Evolutionary conservation across 768 basidiomycete genomes (phyloP), one percentile per base, ranked within the genome.

Genomic region (Suillus sp.): DNA sequence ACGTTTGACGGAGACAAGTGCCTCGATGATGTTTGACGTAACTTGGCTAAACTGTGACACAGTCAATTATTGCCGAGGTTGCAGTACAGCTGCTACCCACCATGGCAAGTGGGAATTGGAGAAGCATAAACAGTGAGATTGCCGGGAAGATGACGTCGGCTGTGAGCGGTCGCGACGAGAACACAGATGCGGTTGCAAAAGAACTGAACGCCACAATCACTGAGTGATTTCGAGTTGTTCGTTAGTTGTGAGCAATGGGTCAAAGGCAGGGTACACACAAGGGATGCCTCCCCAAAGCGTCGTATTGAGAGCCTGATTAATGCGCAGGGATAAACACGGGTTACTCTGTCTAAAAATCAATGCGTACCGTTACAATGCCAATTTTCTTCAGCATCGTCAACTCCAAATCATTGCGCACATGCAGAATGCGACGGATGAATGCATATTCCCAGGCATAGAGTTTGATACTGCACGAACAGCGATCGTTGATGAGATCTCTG

Each of bases 61-160:
- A 13, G 43, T 64, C 40, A 45, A 53, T 51, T 45, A 66, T 37
- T 9, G 66, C 20, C 43, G 59, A 47, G 59, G 20, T 16, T 1
- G 0, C 2, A 0, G n/a, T 20, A 3, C 16, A 47, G 43, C n/a
- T 5, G 71, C 25, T 6, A 71, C 80, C 43, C 72, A 90, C 90
- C 91, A 93, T 91, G 2, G 85, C 90, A 27, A 96, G 79, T 1
- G 94, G 94, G 77, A 95, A 95, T 62, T 90, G 87, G 35, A 96
- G 78, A 0, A 96, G 80, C 86, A 92, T 89, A 78, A 95, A 96
- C 35, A 96, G 77, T 0, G 93, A 90, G 65, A 99, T 95, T 0
- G 93, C 88, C n/a, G 96, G 96, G 83, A 99, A 99, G 66, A 98
- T 96, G 58, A 94, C 79, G 65, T 97, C 95, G 0, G 91, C 86